Evolutionary conservation across 805 yeast genomes (phyloP), one percentile per base, ranked within the genome.

Genomic region (Komagataella phaffii): DNA sequence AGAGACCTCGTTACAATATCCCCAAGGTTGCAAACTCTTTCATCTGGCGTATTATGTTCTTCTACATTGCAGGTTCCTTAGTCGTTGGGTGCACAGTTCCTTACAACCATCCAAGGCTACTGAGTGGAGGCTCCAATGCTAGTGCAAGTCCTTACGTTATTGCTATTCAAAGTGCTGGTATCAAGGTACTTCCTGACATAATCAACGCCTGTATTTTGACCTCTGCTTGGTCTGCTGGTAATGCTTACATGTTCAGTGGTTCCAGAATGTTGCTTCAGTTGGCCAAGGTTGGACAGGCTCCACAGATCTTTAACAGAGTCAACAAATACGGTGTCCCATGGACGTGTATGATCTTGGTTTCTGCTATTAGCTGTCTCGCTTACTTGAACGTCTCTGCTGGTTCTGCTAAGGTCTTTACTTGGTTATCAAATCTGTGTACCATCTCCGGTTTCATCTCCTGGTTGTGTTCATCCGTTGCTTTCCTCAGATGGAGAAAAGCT

Each of bases 61-160:
- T 83, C 62, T 83, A 82, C 68, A 64, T 81, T 50, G 66, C 74
- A 45, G 77, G 84, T 52, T 71, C 80, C 47, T 69, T 80, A 52
- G 69, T 78, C 53, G 71, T 83, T 56, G 83, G 85, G 57, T 74
- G 79, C 64, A 75, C 81, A 54, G 87, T 80, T 50, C 71, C 80
- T 48, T 72, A 72, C 49, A 72, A 69, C 49, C 81, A 80, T 58
- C 66, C 71, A 21, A 67, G 70, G 50, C 69, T 83, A 53, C 64
- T 75, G 55, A 64, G 68, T 44, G 81, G 80, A 55, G 49, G 64
- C 7, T 55, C 65, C 2, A 77, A 80, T 55, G 85, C 85, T 23
- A 74, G 81, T 30, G 81, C 83, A 17, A 79, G 84, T 36, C 89
- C 95, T 1, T 85, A 80, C 59, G 90, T 84, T 49, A 77, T 86